Percentiles rank a stretch among this genome's conserved stretches.
phyloP scores from a whole-genome alignment of 805 yeast species.

The Teunomyces barrocoloradensis region DNA sequence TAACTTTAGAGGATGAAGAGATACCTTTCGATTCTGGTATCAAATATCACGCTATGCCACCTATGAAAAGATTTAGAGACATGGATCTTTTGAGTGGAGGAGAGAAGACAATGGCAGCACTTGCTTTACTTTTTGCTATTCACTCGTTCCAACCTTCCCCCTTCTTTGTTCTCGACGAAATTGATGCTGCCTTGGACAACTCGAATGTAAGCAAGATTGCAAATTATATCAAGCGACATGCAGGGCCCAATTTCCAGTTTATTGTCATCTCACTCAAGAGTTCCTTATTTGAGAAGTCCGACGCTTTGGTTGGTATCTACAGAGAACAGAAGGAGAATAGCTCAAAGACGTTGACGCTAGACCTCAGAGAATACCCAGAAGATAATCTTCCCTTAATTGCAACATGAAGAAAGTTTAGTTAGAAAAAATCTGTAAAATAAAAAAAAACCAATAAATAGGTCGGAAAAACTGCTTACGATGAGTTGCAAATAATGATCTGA shows the following conservation, averaged over 20 bases:
- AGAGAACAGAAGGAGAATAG: conserved; percentile 73
- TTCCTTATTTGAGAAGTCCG: conserved; percentile 81
- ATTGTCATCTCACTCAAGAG: conserved; percentile 91
- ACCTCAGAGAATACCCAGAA: conserved; percentile 61
- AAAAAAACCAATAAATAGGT: not conserved
- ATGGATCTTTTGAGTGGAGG: conserved; percentile 95
- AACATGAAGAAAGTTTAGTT: not conserved
- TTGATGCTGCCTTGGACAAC: conserved; percentile 96
- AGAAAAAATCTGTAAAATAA: not conserved
- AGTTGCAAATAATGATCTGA: conserved; percentile 4
- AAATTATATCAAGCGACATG: conserved; percentile 71
- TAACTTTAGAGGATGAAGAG: conserved; percentile 83
- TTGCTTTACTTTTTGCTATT: conserved; percentile 86
- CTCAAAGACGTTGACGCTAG: conserved; percentile 71
- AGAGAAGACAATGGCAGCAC: conserved; percentile 93
- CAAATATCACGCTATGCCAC: conserved; percentile 93
- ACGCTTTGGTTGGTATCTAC: conserved; percentile 89
- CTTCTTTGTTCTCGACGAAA: conserved; percentile 92
- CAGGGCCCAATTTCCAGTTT: conserved; percentile 80
- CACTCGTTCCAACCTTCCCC: conserved; percentile 93
- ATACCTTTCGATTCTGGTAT: conserved; percentile 85
- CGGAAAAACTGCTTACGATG: conserved; percentile 2
- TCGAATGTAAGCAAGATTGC: conserved; percentile 85
- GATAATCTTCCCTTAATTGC: conserved; percentile 9
- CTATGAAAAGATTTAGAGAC: conserved; percentile 87